These are phyloP conservation scores for Saccharomyces uvarum DNA, from an alignment of 1,139 yeast genomes.

Conservation along the genomic window DNA sequence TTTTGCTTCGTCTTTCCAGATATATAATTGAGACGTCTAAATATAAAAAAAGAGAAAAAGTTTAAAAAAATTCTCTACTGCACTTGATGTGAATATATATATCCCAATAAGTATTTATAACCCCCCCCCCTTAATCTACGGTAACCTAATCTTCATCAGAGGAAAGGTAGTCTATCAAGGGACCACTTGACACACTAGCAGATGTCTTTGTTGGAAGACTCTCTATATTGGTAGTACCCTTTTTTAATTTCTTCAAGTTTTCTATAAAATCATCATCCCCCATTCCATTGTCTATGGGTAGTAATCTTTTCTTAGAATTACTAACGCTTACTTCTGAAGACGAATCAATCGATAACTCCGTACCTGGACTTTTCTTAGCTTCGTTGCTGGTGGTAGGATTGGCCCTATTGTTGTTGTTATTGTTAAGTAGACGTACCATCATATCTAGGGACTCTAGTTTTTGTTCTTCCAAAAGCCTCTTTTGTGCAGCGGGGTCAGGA, in stretches of 20 bases:
- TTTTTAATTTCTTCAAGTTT: not conserved
- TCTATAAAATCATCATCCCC: not conserved
- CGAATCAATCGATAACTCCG: not conserved
- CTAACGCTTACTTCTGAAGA: not conserved
- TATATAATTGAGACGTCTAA: not conserved
- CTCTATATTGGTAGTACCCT: not conserved
- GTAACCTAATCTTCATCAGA: not conserved
- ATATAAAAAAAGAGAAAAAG: not conserved
- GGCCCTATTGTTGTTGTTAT: not conserved
- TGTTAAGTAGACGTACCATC: slow-evolving; percentile 15
- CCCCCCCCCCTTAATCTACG: not conserved
- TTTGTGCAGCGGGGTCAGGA: slow-evolving; percentile 65
- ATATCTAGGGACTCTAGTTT: slow-evolving; percentile 17
- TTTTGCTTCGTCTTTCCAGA: too few relatives aligned
- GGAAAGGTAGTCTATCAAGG: not conserved
- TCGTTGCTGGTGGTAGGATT: not conserved
- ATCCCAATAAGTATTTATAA: not conserved
- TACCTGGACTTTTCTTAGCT: not conserved
- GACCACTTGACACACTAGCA: not conserved
- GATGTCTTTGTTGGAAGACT: not conserved
- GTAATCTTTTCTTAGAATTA: not conserved
- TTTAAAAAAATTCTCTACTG: not conserved
- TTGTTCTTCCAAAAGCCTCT: slow-evolving; percentile 38
- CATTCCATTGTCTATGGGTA: not conserved
- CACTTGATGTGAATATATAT: not conserved